Evolutionary conservation across 2,329 filamentous ascomycete species (phyloP).

Genomic region (Penicillium sp.): DNA sequence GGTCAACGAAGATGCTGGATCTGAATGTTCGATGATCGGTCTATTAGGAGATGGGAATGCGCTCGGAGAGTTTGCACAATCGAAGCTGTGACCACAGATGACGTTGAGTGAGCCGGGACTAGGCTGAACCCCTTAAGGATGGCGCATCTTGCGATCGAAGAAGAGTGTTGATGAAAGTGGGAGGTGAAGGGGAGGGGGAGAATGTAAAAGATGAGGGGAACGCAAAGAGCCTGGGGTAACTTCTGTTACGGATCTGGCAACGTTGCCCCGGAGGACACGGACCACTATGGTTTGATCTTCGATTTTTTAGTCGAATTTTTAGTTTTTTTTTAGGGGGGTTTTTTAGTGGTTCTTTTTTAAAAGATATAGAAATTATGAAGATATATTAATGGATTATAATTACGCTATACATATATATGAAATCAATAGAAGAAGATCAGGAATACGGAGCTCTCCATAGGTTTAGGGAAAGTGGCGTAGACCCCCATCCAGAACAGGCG

Average conservation of each 20-base stretch:
- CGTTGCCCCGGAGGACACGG: constrained; percentile 29
- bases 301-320: background rate
- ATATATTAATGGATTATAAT: no score
- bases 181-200: constrained; percentile 10
- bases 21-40: background rate
- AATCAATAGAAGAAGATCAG: background rate
- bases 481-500: constrained; percentile 6
- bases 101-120: constrained; percentile 28
- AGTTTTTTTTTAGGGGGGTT: background rate
- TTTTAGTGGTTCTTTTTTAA: background rate
- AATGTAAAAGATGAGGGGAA: constrained; percentile 12
- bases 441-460: background rate
- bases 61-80: constrained; percentile 12
- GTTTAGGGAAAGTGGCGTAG: background rate
- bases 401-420: background rate
- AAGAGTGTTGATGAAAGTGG: constrained; percentile 13
- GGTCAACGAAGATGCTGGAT: background rate
- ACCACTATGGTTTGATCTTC: constrained; percentile 16
- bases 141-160: constrained; percentile 20
- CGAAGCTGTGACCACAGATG: constrained; percentile 31
- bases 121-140: constrained; percentile 29
- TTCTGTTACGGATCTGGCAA: constrained; percentile 27
- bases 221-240: constrained; percentile 15
- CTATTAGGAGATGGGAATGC: constrained; percentile 14
- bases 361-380: background rate